phyloP scores from a whole-genome alignment of 2,329 filamentous ascomycete species.

The Beauveria scarabaeidicola region DNA sequence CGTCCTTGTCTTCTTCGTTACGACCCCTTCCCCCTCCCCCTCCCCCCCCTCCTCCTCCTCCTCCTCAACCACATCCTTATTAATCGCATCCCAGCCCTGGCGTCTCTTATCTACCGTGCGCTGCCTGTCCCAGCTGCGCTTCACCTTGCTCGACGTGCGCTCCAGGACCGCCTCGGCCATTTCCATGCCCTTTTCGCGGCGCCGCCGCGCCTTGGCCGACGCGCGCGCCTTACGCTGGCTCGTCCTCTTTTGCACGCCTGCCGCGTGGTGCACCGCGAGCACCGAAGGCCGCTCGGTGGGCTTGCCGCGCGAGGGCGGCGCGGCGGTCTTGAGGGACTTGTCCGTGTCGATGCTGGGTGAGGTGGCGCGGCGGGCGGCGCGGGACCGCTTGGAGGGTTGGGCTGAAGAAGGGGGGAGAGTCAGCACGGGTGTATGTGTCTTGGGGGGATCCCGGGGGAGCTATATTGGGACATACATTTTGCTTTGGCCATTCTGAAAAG shows the following conservation, averaged over 20 bases:
- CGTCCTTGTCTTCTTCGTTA: constrained; percentile 17
- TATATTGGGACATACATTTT: constrained; percentile 17
- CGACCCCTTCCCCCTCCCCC: constrained; percentile 16
- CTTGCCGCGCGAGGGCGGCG: constrained; percentile 36
- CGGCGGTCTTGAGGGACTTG: constrained; percentile 58
- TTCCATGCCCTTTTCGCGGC: constrained; percentile 50
- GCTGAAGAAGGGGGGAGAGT: constrained; percentile 29
- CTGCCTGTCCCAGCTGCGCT: constrained; percentile 44
- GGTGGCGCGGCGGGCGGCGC: constrained; percentile 63
- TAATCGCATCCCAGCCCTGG: constrained; percentile 52
- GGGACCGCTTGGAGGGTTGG: constrained; percentile 56
- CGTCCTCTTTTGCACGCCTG: constrained; percentile 60
- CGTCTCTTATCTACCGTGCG: constrained; percentile 39
- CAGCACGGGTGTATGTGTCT: neutral
- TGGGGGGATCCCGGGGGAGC: neutral
- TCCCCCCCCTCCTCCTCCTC: constrained; percentile 15
- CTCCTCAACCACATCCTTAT: constrained; percentile 29
- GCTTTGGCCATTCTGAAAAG: constrained; percentile 24
- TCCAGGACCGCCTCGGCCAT: constrained; percentile 52
- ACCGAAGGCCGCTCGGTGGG: constrained; percentile 49
- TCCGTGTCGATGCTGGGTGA: constrained; percentile 63
- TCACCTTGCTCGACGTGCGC: constrained; percentile 46
- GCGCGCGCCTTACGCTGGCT: constrained; percentile 46
- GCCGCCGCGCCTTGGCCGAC: constrained; percentile 45
- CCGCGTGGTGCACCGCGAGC: constrained; percentile 56